Base-by-base conservation (phyloP, 163 green algal genomes). In the Scenedesmus sp. region DNA sequence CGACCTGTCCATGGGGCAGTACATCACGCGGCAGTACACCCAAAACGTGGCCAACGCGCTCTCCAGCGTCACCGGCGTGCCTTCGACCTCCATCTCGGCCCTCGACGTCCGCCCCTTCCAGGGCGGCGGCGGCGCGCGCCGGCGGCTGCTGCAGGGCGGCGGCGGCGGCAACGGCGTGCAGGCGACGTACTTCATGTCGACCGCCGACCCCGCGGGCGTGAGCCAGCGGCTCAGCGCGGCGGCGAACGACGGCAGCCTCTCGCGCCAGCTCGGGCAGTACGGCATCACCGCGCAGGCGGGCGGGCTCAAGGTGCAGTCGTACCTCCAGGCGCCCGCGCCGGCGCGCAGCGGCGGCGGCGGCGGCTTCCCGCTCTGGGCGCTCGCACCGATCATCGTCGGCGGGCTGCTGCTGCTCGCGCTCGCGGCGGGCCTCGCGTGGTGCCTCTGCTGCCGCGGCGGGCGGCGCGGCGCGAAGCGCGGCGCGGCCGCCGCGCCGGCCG, bases 41-140 rank as follows among this genome's bases (percentile, higher is more conserved):
- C 74, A 81, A 48, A 74, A 74, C 50, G 74, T 81, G 20, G 74
- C 74, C n/a, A 81, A 81, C 29, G 74, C 74, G 15, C 36, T 81
- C 18, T 74, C 74, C 5, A 54, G 48, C 20, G 74, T 81, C 11
- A 74, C 62, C 18, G 39, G 48, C 34, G 74, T 81, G 33, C 74
- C 74, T 18, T 75, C 22, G 50, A 50, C 47, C 14, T 58, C 60
- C 7, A 74, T 81, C 62, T 51, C 31, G 9, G 28, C 50, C 29
- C 34, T 66, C 24, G 74, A 81, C 34, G 62, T 81, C 33, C 48
- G 74, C 1, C 74, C 75, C 31, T 48, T 63, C 63, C 42, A 42
- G 2, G 50, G 63, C 39, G 57, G 17, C 45, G 29, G 10, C n/a
- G 36, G 26, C 24, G 34, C 22, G 1, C 53, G 54, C 39, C 44